Percentiles rank a stretch among this genome's conserved stretches.
Conservation (phyloP, 306 rosid genomes). For the Vicia sativa region DNA sequence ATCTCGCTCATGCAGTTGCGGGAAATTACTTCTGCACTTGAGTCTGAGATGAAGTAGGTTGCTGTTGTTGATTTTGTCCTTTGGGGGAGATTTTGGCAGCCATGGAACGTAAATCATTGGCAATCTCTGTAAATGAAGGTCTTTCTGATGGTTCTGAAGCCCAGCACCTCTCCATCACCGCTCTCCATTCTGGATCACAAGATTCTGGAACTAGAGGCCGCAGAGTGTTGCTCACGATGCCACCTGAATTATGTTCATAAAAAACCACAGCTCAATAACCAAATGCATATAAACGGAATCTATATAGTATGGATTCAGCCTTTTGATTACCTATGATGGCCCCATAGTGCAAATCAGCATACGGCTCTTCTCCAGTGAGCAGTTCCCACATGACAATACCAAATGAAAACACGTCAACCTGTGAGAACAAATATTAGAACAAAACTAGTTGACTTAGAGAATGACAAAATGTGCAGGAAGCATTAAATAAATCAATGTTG, state of each 20-base stretch:
- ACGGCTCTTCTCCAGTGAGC: conserved; percentile 92
- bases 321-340: conserved; percentile 76
- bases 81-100: conserved; percentile 71
- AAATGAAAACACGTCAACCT: conserved; percentile 92
- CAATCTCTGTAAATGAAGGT: conserved; percentile 77
- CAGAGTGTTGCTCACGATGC: conserved; percentile 91
- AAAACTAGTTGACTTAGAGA: conserved; percentile 23
- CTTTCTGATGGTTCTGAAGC: conserved; percentile 83
- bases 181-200: conserved; percentile 78
- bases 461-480: conserved; percentile 13
- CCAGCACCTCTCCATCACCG: conserved; percentile 90
- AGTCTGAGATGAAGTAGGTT: conserved; percentile 41
- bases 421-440: conserved; percentile 28
- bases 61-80: conserved; percentile 65
- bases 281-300: neutral
- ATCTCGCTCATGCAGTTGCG: conserved; percentile 27
- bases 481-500: conserved; percentile 18
- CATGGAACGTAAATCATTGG: conserved; percentile 68
- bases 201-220: conserved; percentile 72
- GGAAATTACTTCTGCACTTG: conserved; percentile 55
- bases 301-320: conserved; percentile 1
- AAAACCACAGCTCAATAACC: conserved; percentile 34
- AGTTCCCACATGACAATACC: conserved; percentile 96
- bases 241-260: conserved; percentile 57
- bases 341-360: conserved; percentile 88